A percentile compares a stretch with the other conserved stretches of the same genome.
These are phyloP conservation scores for Phytophthora meadii DNA, from an alignment of 352 stramenopile genomes.

Conservation along the genomic window DNA sequence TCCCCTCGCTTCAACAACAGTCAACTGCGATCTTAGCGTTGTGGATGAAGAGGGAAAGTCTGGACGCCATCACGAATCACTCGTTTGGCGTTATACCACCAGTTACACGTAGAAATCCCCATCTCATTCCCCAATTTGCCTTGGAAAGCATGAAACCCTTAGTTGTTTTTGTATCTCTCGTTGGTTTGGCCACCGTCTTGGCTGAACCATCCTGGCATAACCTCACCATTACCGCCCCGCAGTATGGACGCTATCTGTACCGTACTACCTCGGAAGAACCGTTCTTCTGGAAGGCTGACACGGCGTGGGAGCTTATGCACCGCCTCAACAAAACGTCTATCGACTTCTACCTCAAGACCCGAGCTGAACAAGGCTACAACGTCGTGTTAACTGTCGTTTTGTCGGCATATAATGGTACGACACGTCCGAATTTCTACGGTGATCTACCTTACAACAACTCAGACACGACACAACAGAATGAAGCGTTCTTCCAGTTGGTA, in stretches of 20 bases:
- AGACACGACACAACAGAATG: slow-evolving; percentile 22
- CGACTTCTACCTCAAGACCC: slow-evolving; percentile 32
- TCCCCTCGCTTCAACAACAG: neutral
- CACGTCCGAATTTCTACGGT: slow-evolving; percentile 29
- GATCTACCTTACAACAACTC: slow-evolving; percentile 30
- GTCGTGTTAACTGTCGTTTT: slow-evolving; percentile 27
- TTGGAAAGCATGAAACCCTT: slow-evolving; percentile 11
- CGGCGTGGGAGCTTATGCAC: slow-evolving; percentile 33
- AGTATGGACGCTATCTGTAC: slow-evolving; percentile 24
- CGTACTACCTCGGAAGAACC: slow-evolving; percentile 21
- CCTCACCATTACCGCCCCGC: slow-evolving; percentile 24
- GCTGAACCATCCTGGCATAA: slow-evolving; percentile 27
- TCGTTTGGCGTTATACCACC: neutral
- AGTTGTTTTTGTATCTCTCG: neutral
- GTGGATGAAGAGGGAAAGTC: neutral
- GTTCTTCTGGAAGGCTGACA: slow-evolving; percentile 38
- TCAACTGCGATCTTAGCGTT: neutral
- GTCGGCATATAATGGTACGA: slow-evolving; percentile 26
- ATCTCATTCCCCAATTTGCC: slow-evolving; percentile 1
- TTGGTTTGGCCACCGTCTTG: neutral
- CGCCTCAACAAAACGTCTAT: slow-evolving; percentile 41
- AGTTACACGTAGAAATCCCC: neutral
- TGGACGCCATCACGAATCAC: neutral
- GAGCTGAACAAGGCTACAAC: slow-evolving; percentile 34
- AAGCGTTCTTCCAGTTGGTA: slow-evolving; percentile 30